phyloP scores from a whole-genome alignment of 352 stramenopile species.

The Phytophthora cactorum region DNA sequence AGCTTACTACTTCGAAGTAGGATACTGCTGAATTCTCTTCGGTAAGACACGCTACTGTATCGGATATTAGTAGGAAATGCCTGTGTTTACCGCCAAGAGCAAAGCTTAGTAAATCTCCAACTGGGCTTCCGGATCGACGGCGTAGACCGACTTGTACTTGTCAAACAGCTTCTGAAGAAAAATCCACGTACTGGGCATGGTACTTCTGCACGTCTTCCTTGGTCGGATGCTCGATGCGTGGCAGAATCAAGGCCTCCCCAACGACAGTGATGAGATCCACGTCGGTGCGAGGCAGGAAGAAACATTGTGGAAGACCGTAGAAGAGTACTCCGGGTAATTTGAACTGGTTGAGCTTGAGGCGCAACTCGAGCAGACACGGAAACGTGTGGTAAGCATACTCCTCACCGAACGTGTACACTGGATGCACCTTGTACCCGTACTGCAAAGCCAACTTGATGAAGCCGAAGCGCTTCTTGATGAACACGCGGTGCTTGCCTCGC shows the following conservation, averaged over 20 bases:
- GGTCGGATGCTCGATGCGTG: conserved; percentile 85
- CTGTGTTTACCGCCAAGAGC: too few species aligned
- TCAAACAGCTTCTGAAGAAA: conserved; percentile 87
- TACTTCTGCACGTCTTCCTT: conserved; percentile 89
- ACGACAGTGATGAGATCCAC: conserved; percentile 89
- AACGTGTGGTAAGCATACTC: conserved; percentile 85
- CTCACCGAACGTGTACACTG: conserved; percentile 93
- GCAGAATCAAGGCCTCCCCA: conserved; percentile 83
- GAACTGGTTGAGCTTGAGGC: conserved; percentile 81
- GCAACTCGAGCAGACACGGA: conserved; percentile 68
- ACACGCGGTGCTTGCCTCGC: conserved; percentile 86
- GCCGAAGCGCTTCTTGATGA: conserved; percentile 88
- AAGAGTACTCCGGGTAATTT: conserved; percentile 86
- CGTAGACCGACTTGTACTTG: conserved; percentile 84
- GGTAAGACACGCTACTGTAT: too few species aligned
- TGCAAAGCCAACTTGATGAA: conserved; percentile 94
- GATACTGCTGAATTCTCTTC: too few species aligned
- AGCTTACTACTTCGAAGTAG: too few species aligned
- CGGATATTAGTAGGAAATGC: too few species aligned
- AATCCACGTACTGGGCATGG: conserved; percentile 89
- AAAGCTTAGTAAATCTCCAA: conserved; percentile 54
- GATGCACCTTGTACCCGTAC: conserved; percentile 88
- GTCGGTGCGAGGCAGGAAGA: conserved; percentile 78
- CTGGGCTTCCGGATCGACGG: conserved; percentile 51
- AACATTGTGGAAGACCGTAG: conserved; percentile 74